Percentiles rank a stretch among this genome's conserved stretches.
Evolutionary conservation across 2,329 filamentous ascomycete genomes (phyloP).

Genomic region (Dichotomopilus funicola): DNA sequence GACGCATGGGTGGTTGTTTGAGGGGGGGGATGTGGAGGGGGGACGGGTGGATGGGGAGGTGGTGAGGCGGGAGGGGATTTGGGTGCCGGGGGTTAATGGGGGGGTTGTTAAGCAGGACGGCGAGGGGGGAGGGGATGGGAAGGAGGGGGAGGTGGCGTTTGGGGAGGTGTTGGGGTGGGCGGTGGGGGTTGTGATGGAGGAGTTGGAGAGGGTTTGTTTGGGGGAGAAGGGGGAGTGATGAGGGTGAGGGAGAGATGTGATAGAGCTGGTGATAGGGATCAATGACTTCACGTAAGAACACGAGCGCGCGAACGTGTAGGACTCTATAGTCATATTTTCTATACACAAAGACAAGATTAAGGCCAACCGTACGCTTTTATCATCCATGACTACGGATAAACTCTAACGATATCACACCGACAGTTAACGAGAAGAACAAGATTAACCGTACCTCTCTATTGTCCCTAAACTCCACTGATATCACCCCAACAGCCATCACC

Average conservation of each 20-base stretch:
- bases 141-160: conserved; percentile 46
- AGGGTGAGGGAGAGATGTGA: no score
- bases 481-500: not conserved
- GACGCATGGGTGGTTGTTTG: conserved; percentile 76
- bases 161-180: conserved; percentile 60
- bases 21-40: conserved; percentile 58
- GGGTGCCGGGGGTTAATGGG: conserved; percentile 25
- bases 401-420: no score
- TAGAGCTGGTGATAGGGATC: no score
- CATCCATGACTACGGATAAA: no score
- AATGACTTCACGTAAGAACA: no score
- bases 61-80: conserved; percentile 36
- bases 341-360: no score
- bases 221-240: not conserved
- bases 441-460: no score
- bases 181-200: conserved; percentile 52
- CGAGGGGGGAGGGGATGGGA: not conserved
- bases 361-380: no score
- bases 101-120: not conserved
- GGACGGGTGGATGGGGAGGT: conserved; percentile 41
- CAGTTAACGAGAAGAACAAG: no score
- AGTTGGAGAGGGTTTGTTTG: conserved; percentile 30
- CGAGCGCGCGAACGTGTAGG: not conserved
- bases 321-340: no score
- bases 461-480: no score